Conservation (phyloP, 2,329 filamentous ascomycete genomes). For the Fusarium chaquense region DNA sequence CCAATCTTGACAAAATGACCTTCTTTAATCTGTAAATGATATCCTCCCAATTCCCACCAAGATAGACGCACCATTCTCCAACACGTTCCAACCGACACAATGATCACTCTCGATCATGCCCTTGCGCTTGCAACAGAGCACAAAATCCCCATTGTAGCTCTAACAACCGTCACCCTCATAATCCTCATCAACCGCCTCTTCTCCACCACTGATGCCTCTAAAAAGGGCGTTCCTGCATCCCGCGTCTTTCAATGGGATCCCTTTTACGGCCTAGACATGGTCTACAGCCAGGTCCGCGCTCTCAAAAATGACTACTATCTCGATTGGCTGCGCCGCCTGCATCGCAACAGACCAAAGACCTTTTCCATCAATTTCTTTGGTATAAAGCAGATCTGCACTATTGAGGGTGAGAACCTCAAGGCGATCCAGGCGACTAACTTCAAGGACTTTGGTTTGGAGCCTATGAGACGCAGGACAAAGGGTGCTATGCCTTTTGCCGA, state of each 20-base stretch:
- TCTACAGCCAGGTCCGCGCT: conserved; percentile 1
- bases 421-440: conserved; percentile 5
- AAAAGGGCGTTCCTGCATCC: not conserved
- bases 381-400: conserved; percentile 11
- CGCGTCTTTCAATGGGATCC: conserved; percentile 9
- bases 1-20: not conserved
- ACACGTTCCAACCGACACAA: not conserved
- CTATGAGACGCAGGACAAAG: conserved; percentile 14
- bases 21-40: not conserved
- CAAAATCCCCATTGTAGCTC: not conserved
- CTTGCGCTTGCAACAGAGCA: not conserved
- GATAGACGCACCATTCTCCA: not conserved
- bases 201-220: not conserved
- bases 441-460: conserved; percentile 4
- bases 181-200: not conserved
- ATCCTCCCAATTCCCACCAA: not conserved
- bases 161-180: not conserved
- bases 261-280: conserved; percentile 9
- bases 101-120: not conserved
- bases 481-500: conserved; percentile 13
- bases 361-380: conserved; percentile 13
- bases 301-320: conserved; percentile 19
- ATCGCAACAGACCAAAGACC: conserved; percentile 10
- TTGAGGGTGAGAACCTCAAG: conserved; percentile 11
- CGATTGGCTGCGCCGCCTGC: conserved; percentile 2